Conservation (phyloP, 805 yeast species). For the Scheffersomyces spartinae region DNA sequence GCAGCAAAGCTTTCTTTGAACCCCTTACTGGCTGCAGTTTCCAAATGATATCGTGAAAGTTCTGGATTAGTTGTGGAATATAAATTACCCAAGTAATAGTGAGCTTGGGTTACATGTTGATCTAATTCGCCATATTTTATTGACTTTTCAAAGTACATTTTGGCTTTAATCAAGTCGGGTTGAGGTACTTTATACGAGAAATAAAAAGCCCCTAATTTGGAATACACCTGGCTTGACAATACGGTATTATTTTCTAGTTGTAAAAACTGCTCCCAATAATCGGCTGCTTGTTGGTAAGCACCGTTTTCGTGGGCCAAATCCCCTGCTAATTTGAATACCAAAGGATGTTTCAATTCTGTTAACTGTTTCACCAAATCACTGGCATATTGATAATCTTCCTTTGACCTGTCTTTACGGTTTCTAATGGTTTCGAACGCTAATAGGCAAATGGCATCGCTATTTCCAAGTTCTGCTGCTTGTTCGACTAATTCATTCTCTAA, state of each 20-base stretch:
- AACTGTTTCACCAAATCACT: constrained; percentile 45
- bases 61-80: constrained; percentile 51
- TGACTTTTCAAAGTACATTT: constrained; percentile 47
- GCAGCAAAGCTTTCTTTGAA: constrained; percentile 65
- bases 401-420: constrained; percentile 18
- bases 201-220: constrained; percentile 48
- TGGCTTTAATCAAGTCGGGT: constrained; percentile 41
- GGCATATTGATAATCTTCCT: constrained; percentile 56
- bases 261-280: constrained; percentile 48
- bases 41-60: constrained; percentile 60
- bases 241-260: constrained; percentile 46
- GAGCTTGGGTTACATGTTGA: constrained; percentile 54
- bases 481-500: constrained; percentile 71
- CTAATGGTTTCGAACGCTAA: constrained; percentile 56
- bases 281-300: constrained; percentile 40
- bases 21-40: constrained; percentile 68
- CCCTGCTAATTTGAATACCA: constrained; percentile 68
- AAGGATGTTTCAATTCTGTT: constrained; percentile 51
- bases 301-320: constrained; percentile 53
- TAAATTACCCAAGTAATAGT: constrained; percentile 66
- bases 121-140: constrained; percentile 50
- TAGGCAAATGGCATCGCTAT: constrained; percentile 67
- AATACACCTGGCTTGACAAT: constrained; percentile 62
- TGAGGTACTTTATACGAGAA: constrained; percentile 31
- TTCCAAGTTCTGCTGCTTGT: constrained; percentile 73